phyloP scores from a whole-genome alignment of 75 land plant species.

The Chamaecyparis obtusa region DNA sequence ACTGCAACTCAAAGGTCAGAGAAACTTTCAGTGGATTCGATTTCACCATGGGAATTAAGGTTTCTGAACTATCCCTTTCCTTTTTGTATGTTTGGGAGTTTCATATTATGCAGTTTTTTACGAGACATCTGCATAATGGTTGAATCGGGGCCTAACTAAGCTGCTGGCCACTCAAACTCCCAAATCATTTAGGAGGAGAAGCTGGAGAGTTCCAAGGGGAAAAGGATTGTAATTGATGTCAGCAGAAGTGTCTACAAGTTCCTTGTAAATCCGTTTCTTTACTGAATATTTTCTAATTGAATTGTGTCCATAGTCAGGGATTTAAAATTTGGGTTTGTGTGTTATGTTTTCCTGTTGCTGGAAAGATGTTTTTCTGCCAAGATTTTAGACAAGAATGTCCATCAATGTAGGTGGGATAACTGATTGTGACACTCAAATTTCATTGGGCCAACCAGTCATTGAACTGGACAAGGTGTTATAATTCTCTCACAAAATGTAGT shows the following conservation, averaged over 20 bases:
- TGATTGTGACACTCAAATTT: no score
- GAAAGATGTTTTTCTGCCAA: background rate
- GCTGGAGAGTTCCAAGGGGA: slow-evolving; percentile 23
- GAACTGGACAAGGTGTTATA: background rate
- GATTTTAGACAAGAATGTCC: background rate
- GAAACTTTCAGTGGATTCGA: background rate
- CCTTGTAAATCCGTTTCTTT: slow-evolving; percentile 13
- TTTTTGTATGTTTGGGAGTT: background rate
- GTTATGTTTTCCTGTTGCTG: background rate
- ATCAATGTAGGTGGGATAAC: background rate
- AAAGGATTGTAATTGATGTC: slow-evolving; percentile 24
- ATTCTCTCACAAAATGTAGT: background rate
- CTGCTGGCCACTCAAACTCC: slow-evolving; percentile 24
- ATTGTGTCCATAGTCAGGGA: background rate
- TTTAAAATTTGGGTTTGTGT: background rate
- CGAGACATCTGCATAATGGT: background rate
- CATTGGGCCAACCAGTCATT: background rate
- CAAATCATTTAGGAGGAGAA: slow-evolving; percentile 16
- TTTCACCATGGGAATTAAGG: slow-evolving; percentile 2
- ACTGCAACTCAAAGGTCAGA: background rate
- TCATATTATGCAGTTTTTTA: background rate
- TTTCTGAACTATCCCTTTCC: background rate
- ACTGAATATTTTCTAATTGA: background rate
- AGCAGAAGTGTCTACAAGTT: slow-evolving; percentile 25
- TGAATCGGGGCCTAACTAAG: slow-evolving; percentile 25